phyloP scores from a whole-genome alignment of 1,139 yeast species.

The Suhomyces chickasaworum region DNA sequence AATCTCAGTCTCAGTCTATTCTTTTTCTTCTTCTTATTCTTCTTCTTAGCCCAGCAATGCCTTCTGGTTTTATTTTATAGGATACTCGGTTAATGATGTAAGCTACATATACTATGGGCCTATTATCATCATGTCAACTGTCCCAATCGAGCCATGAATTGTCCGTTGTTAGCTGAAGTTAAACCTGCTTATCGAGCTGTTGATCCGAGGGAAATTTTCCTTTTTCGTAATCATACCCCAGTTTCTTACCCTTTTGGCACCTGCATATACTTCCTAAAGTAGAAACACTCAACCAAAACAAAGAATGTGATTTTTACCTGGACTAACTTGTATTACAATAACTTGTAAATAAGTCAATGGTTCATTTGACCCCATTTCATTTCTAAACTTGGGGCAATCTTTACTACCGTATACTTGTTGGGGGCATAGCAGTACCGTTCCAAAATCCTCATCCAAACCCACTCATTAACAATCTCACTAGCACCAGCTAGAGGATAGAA shows the following conservation, averaged over 20 bases:
- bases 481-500: no score
- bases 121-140: background rate
- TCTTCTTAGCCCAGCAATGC: no score
- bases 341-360: background rate
- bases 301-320: constrained; percentile 11
- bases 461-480: no score
- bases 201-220: background rate
- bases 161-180: background rate
- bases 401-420: background rate
- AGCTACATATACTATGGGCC: background rate
- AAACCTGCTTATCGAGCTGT: background rate
- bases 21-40: no score
- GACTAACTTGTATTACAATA: background rate
- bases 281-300: constrained; percentile 10
- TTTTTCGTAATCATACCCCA: background rate
- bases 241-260: background rate
- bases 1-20: no score
- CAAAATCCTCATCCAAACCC: no score
- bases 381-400: background rate
- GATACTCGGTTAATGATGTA: background rate
- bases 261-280: constrained; percentile 9
- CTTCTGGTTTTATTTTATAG: no score
- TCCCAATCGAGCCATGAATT: background rate
- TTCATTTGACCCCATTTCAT: background rate
- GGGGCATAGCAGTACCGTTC: no score